Evolutionary conservation across 805 yeast genomes (phyloP), one percentile per base, ranked within the genome.

Genomic region (Starmerella geochares): DNA sequence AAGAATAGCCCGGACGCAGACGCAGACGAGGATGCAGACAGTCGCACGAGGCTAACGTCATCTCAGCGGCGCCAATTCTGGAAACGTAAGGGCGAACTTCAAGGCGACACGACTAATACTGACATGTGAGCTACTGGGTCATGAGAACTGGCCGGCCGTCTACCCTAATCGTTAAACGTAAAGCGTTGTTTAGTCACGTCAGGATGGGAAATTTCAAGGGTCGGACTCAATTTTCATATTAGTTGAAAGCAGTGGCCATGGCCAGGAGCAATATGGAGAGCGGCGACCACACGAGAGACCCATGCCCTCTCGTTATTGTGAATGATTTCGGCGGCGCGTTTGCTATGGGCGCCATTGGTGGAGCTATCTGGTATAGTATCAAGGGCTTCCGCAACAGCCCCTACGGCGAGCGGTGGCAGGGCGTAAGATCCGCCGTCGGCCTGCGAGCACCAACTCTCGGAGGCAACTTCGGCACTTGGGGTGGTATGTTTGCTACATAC

Each of bases 391-490:
- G 98, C 68, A 92, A 92, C 75, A 87, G 96, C 11, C 98, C 99
- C 49, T 58, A 67, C 50, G 98, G 98, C 53, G 98, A 92, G 70
- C 80, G 98, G 71, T 76, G 94, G 62, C 68, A 78, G 52, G 97
- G 98, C 50, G 85, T 95, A 19, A 65, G 90, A 49, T 74, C 85
- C 37, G 96, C 97, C 35, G 83, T 92, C 60, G 86, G 86, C 65
- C 86, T 96, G 47, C 78, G 98, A 68, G 97, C 96, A 2, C 99
- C 99, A 35, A 96, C 90, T 45, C 87, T 90, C 49, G 98, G 98
- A 58, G 98, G 98, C 64, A 92, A 92, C 70, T 90, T 92, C 63
- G 98, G 98, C 72, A 95, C 86, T 35, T 92, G 98, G 98, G 98
- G 98, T 75, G 98, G 98, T 54, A 73, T 92, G 61, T 92, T 92